These are phyloP conservation scores for Metrosideros polymorpha DNA, from an alignment of 441 rosid genomes.

Conservation along the genomic window DNA sequence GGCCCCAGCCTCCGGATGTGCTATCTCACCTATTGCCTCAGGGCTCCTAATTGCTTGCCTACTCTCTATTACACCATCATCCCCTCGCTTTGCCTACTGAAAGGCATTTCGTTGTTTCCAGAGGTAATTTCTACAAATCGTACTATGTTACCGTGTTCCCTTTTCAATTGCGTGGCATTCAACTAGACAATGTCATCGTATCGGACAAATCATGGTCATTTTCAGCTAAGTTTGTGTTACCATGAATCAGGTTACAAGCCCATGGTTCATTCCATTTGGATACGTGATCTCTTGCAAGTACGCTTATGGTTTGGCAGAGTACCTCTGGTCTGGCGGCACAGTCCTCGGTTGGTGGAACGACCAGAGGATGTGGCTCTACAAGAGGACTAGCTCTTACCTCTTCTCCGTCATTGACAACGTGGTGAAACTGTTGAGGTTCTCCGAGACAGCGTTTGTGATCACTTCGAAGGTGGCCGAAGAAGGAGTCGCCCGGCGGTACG, in stretches of 20 bases:
- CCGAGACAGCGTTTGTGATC: slow-evolving; percentile 41
- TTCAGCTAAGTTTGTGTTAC: background rate
- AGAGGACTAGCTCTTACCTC: slow-evolving; percentile 54
- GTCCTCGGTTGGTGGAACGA: slow-evolving; percentile 63
- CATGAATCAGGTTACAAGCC: slow-evolving; percentile 27
- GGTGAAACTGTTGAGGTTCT: slow-evolving; percentile 24
- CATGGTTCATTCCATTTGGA: slow-evolving; percentile 53
- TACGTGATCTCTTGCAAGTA: slow-evolving; percentile 27
- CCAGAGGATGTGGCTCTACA: slow-evolving; percentile 61
- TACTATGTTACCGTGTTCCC: background rate
- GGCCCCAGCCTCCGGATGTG: slow-evolving; percentile 31
- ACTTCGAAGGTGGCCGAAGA: slow-evolving; percentile 53
- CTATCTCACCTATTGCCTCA: slow-evolving; percentile 32
- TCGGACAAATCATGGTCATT: background rate
- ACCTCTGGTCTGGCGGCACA: slow-evolving; percentile 49
- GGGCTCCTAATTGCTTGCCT: slow-evolving; percentile 57
- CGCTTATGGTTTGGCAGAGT: slow-evolving; percentile 38
- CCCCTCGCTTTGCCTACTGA: slow-evolving; percentile 49
- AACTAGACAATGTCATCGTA: background rate
- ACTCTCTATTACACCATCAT: slow-evolving; percentile 30
- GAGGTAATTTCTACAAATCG: slow-evolving; percentile 19
- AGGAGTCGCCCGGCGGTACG: slow-evolving; percentile 37
- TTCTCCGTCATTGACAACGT: slow-evolving; percentile 40
- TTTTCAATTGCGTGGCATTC: background rate
- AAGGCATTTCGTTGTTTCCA: slow-evolving; percentile 55